Evolutionary conservation across 2,329 filamentous ascomycete species (phyloP).

Genomic region (Monilinia polystroma): DNA sequence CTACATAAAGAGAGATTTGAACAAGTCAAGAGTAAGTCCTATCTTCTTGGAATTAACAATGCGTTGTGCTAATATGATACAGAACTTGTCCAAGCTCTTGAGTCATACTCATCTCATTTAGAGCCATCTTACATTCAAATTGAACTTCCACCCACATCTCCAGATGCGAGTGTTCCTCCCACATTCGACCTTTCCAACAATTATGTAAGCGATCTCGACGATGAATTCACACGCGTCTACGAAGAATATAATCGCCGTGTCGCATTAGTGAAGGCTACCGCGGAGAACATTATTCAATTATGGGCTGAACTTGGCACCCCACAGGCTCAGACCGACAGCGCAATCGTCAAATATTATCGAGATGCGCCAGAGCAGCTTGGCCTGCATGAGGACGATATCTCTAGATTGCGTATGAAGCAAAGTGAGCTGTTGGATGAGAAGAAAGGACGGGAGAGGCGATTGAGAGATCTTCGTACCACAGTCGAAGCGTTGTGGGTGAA

Average conservation of each 20-base stretch:
- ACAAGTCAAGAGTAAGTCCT: constrained; percentile 80
- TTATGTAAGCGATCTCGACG: constrained; percentile 83
- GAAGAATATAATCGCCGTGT: constrained; percentile 91
- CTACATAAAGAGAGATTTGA: constrained; percentile 90
- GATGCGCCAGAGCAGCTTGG: constrained; percentile 93
- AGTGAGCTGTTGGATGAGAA: constrained; percentile 90
- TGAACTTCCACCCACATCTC: constrained; percentile 76
- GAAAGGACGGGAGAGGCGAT: constrained; percentile 69
- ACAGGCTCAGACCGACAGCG: constrained; percentile 84
- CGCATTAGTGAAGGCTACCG: constrained; percentile 68
- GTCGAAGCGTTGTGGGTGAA: constrained; percentile 91
- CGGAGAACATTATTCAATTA: constrained; percentile 85
- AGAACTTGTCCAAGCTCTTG: constrained; percentile 91
- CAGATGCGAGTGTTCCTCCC: constrained; percentile 72
- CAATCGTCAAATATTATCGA: constrained; percentile 85
- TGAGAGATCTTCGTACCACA: constrained; percentile 71
- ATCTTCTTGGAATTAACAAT: background rate
- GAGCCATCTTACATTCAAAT: constrained; percentile 86
- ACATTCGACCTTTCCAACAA: constrained; percentile 89
- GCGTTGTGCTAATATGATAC: constrained; percentile 28
- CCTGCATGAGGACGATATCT: constrained; percentile 82
- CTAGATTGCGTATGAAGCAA: constrained; percentile 67
- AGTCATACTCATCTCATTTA: constrained; percentile 95
- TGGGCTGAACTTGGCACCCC: constrained; percentile 96
- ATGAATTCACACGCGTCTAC: constrained; percentile 91